A percentile compares a stretch with the other conserved stretches of the same genome.
Evolutionary conservation across 2,329 filamentous ascomycete species (phyloP).

Genomic region (Colletotrichum karsti): DNA sequence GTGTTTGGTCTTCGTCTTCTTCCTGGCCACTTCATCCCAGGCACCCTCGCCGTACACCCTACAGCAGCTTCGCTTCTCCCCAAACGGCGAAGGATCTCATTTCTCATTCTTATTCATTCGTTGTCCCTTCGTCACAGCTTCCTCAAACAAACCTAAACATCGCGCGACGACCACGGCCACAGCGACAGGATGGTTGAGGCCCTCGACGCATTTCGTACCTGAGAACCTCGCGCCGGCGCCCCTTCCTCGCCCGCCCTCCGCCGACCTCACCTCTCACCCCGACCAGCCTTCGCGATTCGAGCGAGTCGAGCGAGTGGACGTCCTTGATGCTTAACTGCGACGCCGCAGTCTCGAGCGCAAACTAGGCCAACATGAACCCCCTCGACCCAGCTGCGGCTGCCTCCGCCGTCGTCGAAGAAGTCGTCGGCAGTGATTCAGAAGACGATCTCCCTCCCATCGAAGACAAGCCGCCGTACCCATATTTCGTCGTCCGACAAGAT

Average conservation of each 20-base stretch:
- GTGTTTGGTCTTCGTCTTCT: slow-evolving; percentile 11
- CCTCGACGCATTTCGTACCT: slow-evolving; percentile 16
- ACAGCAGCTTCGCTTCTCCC: neutral
- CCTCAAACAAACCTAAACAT: slow-evolving; percentile 5
- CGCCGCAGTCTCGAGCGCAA: slow-evolving; percentile 11
- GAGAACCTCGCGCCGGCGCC: slow-evolving; percentile 27
- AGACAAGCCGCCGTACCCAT: slow-evolving; percentile 47
- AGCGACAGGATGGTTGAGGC: slow-evolving; percentile 25
- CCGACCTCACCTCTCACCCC: neutral
- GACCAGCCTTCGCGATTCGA: neutral
- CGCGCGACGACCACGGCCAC: slow-evolving; percentile 6
- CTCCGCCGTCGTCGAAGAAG: slow-evolving; percentile 22
- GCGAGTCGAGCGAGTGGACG: neutral
- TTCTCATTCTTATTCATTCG: neutral
- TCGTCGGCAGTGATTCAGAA: slow-evolving; percentile 31
- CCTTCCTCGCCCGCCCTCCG: slow-evolving; percentile 9
- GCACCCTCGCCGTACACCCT: neutral
- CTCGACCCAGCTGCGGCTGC: slow-evolving; percentile 18
- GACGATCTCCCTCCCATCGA: slow-evolving; percentile 43
- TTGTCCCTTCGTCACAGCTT: neutral
- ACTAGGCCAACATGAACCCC: slow-evolving; percentile 23
- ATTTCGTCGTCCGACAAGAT: slow-evolving; percentile 80
- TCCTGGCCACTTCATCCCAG: neutral
- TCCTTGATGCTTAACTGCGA: slow-evolving; percentile 10
- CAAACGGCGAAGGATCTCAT: neutral